Percentiles rank a stretch among this genome's conserved stretches.
phyloP scores from a whole-genome alignment of 129 eudicot genomes.

The Chrysanthemum makinoi region DNA sequence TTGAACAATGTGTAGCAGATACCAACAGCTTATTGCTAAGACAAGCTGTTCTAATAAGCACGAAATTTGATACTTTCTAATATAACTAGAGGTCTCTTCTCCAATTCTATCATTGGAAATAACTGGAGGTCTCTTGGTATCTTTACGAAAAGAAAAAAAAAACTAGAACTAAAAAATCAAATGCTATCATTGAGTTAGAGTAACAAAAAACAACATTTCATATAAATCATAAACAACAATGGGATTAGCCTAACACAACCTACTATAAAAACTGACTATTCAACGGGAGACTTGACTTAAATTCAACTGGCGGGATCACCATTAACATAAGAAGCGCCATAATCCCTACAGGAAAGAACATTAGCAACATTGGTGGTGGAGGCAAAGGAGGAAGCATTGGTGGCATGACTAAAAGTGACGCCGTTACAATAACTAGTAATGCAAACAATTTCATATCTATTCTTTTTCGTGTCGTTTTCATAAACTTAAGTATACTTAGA shows the following conservation, averaged over 20 bases:
- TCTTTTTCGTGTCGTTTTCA: constrained; percentile 5
- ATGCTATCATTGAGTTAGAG: too few relatives aligned
- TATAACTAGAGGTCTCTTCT: too few relatives aligned
- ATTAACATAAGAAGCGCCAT: constrained; percentile 54
- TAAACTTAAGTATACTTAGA: not conserved
- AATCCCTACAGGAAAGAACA: constrained; percentile 61
- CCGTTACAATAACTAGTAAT: constrained; percentile 35
- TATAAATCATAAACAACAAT: constrained; percentile 13
- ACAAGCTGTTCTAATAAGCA: not conserved
- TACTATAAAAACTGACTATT: constrained; percentile 18
- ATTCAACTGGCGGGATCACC: constrained; percentile 44
- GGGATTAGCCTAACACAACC: constrained; percentile 1
- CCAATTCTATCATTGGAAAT: too few relatives aligned
- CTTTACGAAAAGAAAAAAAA: too few relatives aligned
- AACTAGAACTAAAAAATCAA: too few relatives aligned
- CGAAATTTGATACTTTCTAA: too few relatives aligned
- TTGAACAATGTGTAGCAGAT: too few relatives aligned
- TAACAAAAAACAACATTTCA: constrained; percentile 10
- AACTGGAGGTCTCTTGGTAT: too few relatives aligned
- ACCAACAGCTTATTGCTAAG: too few relatives aligned
- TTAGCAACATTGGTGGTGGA: constrained; percentile 58
- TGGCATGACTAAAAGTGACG: constrained; percentile 49
- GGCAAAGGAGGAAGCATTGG: constrained; percentile 54
- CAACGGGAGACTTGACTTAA: not conserved
- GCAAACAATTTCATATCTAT: constrained; percentile 25